These are phyloP conservation scores for Oleoguttula mirabilis DNA, from an alignment of 495 filamentous ascomycete species.

Conservation along the genomic window DNA sequence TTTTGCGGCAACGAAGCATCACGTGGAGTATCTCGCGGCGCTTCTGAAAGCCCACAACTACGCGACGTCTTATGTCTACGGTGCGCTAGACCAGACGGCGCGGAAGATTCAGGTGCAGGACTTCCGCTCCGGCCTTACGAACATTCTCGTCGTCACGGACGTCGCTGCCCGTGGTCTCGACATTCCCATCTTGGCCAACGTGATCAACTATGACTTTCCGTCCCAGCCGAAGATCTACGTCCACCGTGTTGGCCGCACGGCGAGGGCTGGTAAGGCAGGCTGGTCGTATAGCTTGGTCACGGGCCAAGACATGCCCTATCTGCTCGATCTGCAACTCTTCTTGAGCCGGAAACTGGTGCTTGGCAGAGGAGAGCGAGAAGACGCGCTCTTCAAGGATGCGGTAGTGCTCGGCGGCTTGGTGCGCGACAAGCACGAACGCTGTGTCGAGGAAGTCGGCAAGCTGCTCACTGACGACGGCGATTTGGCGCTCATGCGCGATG, in stretches of 20 bases:
- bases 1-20: conserved; percentile 90
- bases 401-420: conserved; percentile 64
- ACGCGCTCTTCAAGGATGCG: conserved; percentile 60
- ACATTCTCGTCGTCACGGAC: conserved; percentile 94
- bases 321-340: conserved; percentile 92
- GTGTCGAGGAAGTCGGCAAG: conserved; percentile 67
- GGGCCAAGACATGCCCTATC: conserved; percentile 74
- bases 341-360: conserved; percentile 66
- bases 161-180: conserved; percentile 96
- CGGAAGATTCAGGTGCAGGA: conserved; percentile 80
- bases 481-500: conserved; percentile 52
- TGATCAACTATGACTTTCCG: conserved; percentile 98
- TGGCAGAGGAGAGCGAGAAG: conserved; percentile 42
- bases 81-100: conserved; percentile 83
- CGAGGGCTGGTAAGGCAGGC: conserved; percentile 77
- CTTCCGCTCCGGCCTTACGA: conserved; percentile 70
- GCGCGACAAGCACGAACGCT: conserved; percentile 56
- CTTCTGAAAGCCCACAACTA: conserved; percentile 66
- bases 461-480: conserved; percentile 63
- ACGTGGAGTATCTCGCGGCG: conserved; percentile 83
- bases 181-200: conserved; percentile 89
- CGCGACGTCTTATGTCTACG: conserved; percentile 83
- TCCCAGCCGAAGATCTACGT: conserved; percentile 94
- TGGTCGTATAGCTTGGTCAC: conserved; percentile 91
- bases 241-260: conserved; percentile 90